Conservation (phyloP, 768 basidiomycete genomes). For the Kwoniella newhampshirensis region DNA sequence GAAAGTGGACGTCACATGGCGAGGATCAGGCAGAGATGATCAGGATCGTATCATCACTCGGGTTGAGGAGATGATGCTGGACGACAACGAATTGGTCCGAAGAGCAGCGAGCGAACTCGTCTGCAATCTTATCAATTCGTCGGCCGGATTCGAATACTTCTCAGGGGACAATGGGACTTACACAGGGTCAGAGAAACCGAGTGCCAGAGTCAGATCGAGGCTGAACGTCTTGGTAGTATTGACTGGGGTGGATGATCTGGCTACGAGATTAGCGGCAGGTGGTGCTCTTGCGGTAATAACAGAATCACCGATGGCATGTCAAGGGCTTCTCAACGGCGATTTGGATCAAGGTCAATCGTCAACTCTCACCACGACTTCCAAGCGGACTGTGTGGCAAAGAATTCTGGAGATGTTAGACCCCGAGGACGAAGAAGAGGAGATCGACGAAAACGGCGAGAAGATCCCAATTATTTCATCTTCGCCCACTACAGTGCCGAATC, state of each 20-base stretch:
- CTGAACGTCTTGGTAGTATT: conserved; percentile 80
- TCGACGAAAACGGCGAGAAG: conserved; percentile 49
- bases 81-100: conserved; percentile 77
- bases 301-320: conserved; percentile 63
- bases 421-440: conserved; percentile 53
- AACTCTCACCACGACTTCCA: neutral
- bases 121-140: conserved; percentile 83
- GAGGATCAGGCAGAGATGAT: conserved; percentile 60
- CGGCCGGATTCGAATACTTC: conserved; percentile 72
- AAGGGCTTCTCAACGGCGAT: conserved; percentile 65
- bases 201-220: conserved; percentile 46
- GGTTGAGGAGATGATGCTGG: conserved; percentile 54
- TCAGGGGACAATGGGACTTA: conserved; percentile 50
- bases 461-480: conserved; percentile 37
- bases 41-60: conserved; percentile 61
- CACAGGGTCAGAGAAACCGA: neutral
- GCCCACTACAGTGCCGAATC: conserved; percentile 34
- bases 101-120: conserved; percentile 86
- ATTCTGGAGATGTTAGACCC: conserved; percentile 63
- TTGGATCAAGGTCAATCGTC: neutral
- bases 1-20: conserved; percentile 1
- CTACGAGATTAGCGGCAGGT: conserved; percentile 83
- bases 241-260: conserved; percentile 78
- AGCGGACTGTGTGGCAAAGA: conserved; percentile 60
- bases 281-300: conserved; percentile 84